Evolutionary conservation across 768 basidiomycete genomes (phyloP).

Genomic region (Coprinopsis sp.): DNA sequence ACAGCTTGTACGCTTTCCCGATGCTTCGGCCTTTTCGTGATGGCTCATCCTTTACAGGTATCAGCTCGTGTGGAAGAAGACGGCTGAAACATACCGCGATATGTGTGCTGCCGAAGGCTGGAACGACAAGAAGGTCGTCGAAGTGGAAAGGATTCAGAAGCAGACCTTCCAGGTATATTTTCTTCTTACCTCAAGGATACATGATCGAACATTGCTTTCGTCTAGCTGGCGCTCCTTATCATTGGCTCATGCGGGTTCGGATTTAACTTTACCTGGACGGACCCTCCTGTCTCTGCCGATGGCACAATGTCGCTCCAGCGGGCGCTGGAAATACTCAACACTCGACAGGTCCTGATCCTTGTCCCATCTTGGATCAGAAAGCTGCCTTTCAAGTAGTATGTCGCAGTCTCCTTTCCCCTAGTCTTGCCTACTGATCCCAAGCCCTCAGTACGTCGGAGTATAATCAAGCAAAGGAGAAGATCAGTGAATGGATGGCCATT

Average conservation of each 20-base stretch:
- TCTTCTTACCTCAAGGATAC: not conserved
- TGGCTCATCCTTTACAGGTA: slow-evolving; percentile 24
- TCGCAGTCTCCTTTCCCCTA: not conserved
- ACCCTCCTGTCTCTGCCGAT: slow-evolving; percentile 32
- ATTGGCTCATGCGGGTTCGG: slow-evolving; percentile 46
- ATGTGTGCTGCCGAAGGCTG: slow-evolving; percentile 36
- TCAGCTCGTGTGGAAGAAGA: slow-evolving; percentile 37
- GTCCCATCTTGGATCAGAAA: slow-evolving; percentile 35
- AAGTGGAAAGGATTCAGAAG: slow-evolving; percentile 27
- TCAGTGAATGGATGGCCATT: no score
- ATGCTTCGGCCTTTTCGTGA: slow-evolving; percentile 18
- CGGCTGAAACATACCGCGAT: slow-evolving; percentile 29
- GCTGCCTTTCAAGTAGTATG: slow-evolving; percentile 33
- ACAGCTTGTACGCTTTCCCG: slow-evolving; percentile 27
- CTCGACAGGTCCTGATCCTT: slow-evolving; percentile 21
- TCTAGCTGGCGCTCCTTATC: slow-evolving; percentile 38
- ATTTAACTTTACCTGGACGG: slow-evolving; percentile 36
- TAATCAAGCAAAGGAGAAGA: no score
- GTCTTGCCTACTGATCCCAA: no score
- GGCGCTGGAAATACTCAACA: slow-evolving; percentile 31
- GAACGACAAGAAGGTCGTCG: slow-evolving; percentile 21
- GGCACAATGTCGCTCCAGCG: slow-evolving; percentile 36
- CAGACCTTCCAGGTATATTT: slow-evolving; percentile 32
- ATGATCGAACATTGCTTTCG: not conserved
- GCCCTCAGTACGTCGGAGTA: no score